Conservation (phyloP, 148 eudicot genomes). For the Selenicereus undatus region DNA sequence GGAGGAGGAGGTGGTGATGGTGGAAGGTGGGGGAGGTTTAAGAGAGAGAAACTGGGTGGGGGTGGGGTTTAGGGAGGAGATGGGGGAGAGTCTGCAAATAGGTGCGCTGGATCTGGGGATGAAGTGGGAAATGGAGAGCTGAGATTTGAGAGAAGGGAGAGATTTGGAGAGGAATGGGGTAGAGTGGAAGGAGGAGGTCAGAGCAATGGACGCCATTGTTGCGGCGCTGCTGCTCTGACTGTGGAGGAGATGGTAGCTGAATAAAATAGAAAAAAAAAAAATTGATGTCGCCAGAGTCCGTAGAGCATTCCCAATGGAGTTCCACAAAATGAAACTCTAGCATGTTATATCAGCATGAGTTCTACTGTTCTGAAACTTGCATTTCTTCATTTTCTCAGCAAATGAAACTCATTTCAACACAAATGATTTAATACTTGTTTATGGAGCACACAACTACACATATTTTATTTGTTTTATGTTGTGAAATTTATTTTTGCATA, state of each 20-base stretch:
- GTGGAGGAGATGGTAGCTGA: not conserved
- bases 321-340: too few relatives aligned
- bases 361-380: too few relatives aligned
- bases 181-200: slow-evolving; percentile 26
- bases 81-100: slow-evolving; percentile 5
- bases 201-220: slow-evolving; percentile 66
- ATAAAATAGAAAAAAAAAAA: too few relatives aligned
- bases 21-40: not conserved
- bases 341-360: too few relatives aligned
- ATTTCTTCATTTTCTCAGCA: too few relatives aligned
- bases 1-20: not conserved
- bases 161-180: slow-evolving; percentile 42
- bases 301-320: too few relatives aligned
- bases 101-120: not conserved
- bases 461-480: too few relatives aligned
- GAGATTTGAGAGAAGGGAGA: not conserved
- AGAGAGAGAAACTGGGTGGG: slow-evolving; percentile 6
- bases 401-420: too few relatives aligned
- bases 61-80: slow-evolving; percentile 1
- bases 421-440: too few relatives aligned
- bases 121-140: not conserved
- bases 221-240: not conserved
- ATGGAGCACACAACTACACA: too few relatives aligned
- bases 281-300: too few relatives aligned
- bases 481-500: too few relatives aligned